Base-by-base conservation (phyloP, 176 grass and related monocot species). In the maize (Zea mays) region DNA sequence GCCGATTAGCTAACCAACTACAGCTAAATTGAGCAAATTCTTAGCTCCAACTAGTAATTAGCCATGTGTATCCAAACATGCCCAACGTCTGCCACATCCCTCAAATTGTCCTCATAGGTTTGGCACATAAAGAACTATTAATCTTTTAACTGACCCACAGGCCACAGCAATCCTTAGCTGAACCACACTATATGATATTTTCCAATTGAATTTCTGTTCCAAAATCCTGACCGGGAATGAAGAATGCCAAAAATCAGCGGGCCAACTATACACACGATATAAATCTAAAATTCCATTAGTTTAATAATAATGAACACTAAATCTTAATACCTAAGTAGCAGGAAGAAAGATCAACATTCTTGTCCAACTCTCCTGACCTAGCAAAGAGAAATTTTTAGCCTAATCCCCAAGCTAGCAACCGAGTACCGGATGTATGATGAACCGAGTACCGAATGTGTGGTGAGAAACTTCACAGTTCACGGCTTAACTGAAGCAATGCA, bases 271-370 rank as follows among this genome's bases (percentile, higher is more conserved):
- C 27, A 27, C 27, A 27, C 27, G 27, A 27, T 27, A 27, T 27
- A 27, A 27, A 27, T 27, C 27, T 27, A 27, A 27, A 27, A 27
- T 27, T 27, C 27, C 27, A 27, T 27, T 27, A 27, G 27, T 27
- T 27, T 27, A 27, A 27, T 27, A 27, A 27, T 27, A 27, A 27
- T 27, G 27, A 27, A 27, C 27, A 27, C 46, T 14, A 64, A 35
- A 19, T 70, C 27, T 70, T 49, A n/a, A 76, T 1, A 63, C n/a
- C 47, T 44, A 44, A 64, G 47, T 43, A 56, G 12, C 72, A 16
- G 10, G 45, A 60, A 48, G 33, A 85, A 49, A 39, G 17, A 13
- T 57, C 46, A 56, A 48, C 41, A 39, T 46, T 62, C 68, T 78
- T 20, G 45, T 51, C 47, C 58, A 19, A 73, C 38, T 47, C 39